Conservation (phyloP, 805 yeast species). For the Metschnikowia shivogae region DNA sequence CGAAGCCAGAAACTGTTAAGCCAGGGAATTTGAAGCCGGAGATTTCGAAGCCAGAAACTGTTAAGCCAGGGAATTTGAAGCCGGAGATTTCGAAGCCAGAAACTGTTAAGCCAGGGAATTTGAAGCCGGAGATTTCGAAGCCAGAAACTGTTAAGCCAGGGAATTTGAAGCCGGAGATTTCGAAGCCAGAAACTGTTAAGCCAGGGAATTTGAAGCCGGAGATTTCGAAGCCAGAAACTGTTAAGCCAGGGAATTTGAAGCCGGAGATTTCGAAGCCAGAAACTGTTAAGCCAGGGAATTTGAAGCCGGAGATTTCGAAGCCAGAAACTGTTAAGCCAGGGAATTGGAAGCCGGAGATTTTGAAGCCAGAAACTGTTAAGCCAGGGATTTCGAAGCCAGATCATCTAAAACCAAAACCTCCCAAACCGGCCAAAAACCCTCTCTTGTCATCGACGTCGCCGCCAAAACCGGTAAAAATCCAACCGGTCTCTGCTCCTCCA, state of each 20-base stretch:
- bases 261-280: not conserved
- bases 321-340: slow-evolving; percentile 17
- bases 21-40: slow-evolving; percentile 2
- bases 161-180: slow-evolving; percentile 1
- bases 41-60: not conserved
- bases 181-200: not conserved
- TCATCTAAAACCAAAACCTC: not conserved
- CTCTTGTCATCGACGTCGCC: not conserved
- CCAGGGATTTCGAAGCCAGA: not conserved
- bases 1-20: not conserved
- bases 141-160: not conserved
- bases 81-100: not conserved
- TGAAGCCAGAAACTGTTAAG: not conserved
- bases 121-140: slow-evolving; percentile 1
- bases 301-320: too few species aligned
- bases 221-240: not conserved
- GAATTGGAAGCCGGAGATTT: slow-evolving; percentile 2
- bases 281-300: not conserved
- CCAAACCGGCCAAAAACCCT: not conserved
- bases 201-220: slow-evolving; percentile 2
- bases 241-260: not conserved
- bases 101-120: not conserved
- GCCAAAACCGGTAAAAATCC: not conserved
- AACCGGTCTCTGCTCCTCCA: slow-evolving; percentile 24
- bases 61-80: not conserved